These are phyloP conservation scores for Aotearoamyces nothofagi DNA, from an alignment of 2,329 filamentous ascomycete species.

Conservation along the genomic window DNA sequence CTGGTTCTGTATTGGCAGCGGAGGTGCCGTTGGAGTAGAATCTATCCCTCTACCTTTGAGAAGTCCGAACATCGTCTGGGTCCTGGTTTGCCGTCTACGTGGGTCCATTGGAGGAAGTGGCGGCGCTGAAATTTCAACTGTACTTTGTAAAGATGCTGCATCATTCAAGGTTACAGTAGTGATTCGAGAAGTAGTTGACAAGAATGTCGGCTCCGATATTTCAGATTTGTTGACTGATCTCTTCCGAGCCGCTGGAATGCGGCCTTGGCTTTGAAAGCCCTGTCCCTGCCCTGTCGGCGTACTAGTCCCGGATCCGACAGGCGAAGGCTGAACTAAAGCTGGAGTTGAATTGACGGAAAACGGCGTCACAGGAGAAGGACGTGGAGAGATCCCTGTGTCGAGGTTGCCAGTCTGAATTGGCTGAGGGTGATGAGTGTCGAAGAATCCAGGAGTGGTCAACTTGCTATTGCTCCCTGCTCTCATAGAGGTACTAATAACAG, in stretches of 20 bases:
- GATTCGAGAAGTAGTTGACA: conserved; percentile 18
- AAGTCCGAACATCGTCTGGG: conserved; percentile 14
- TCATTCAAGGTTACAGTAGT: conserved; percentile 17
- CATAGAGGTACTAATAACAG: conserved; percentile 7
- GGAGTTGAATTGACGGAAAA: conserved; percentile 17
- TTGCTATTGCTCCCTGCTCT: conserved; percentile 16
- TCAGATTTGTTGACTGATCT: conserved; percentile 18
- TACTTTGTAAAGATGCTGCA: conserved; percentile 14
- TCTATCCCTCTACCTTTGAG: conserved; percentile 13
- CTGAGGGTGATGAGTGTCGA: conserved; percentile 12
- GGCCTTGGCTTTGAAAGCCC: conserved; percentile 8
- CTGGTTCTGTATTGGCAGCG: neutral
- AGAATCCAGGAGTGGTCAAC: conserved; percentile 9
- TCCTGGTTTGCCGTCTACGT: conserved; percentile 15
- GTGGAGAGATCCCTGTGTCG: conserved; percentile 15
- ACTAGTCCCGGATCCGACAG: conserved; percentile 9
- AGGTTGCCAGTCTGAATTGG: conserved; percentile 8
- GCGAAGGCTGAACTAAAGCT: conserved; percentile 10
- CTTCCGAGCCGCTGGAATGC: conserved; percentile 11
- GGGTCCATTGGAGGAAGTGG: conserved; percentile 20
- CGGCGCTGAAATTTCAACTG: conserved; percentile 11
- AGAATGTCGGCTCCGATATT: conserved; percentile 18
- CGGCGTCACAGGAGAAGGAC: conserved; percentile 17
- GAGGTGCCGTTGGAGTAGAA: conserved; percentile 7
- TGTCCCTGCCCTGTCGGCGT: conserved; percentile 10